Evolutionary conservation across 805 yeast genomes (phyloP).

Genomic region (Trichomonascus vanleenenianus): DNA sequence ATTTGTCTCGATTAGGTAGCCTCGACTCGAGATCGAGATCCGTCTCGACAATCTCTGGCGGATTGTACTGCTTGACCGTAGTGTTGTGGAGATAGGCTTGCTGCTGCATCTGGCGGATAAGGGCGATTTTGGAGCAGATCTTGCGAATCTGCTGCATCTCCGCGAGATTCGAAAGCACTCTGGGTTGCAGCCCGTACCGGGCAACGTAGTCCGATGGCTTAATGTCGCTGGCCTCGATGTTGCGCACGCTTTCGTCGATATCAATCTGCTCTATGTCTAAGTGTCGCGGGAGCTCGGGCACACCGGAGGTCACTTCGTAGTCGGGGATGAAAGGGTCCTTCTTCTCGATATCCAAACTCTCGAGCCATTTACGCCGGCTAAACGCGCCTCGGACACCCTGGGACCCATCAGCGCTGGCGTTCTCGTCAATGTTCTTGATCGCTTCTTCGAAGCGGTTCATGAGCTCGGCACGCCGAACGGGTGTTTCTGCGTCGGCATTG

Average conservation of each 20-base stretch:
- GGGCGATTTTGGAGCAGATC: slow-evolving; percentile 78
- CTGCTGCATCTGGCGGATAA: slow-evolving; percentile 86
- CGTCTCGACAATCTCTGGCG: slow-evolving; percentile 46
- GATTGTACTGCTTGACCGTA: slow-evolving; percentile 62
- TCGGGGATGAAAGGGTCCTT: slow-evolving; percentile 42
- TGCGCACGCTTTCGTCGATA: slow-evolving; percentile 39
- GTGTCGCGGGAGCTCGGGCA: slow-evolving; percentile 49
- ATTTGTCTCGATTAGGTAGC: slow-evolving; percentile 57
- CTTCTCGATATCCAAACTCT: slow-evolving; percentile 24
- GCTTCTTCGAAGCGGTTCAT: slow-evolving; percentile 47
- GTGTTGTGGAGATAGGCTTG: slow-evolving; percentile 68
- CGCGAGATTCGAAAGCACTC: slow-evolving; percentile 56
- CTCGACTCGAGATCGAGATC: slow-evolving; percentile 84
- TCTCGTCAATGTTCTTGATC: slow-evolving; percentile 15
- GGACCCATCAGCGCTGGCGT: background rate
- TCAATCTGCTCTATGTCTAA: slow-evolving; percentile 33
- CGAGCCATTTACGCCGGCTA: slow-evolving; percentile 14
- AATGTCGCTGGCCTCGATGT: slow-evolving; percentile 31
- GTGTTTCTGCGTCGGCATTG: slow-evolving; percentile 62
- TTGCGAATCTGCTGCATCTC: slow-evolving; percentile 85
- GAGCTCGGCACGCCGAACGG: slow-evolving; percentile 53
- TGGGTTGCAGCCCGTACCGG: slow-evolving; percentile 49
- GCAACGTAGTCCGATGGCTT: slow-evolving; percentile 36
- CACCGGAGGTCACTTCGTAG: slow-evolving; percentile 74
- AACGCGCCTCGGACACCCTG: slow-evolving; percentile 10